These are phyloP conservation scores for Collybia nuda DNA, from an alignment of 768 basidiomycete genomes.

Conservation along the genomic window DNA sequence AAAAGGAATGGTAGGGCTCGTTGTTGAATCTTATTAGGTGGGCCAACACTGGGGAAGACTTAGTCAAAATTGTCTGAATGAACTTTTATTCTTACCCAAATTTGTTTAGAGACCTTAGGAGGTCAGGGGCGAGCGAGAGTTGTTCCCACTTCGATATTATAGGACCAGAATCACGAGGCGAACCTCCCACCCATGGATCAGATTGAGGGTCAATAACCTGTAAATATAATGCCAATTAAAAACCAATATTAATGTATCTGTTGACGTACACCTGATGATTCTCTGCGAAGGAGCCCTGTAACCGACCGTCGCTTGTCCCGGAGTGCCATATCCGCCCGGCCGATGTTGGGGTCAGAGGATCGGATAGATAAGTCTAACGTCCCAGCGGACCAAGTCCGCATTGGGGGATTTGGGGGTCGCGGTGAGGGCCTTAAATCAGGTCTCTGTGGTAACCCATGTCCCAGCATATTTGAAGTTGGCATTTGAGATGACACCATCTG, in stretches of 20 bases:
- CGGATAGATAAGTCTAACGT: constrained; percentile 73
- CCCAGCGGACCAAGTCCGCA: constrained; percentile 85
- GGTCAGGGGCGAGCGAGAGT: constrained; percentile 78
- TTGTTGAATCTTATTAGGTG: constrained; percentile 99
- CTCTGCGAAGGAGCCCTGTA: constrained; percentile 65
- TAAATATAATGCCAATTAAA: background rate
- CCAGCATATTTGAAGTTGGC: constrained; percentile 41
- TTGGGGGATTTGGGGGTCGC: constrained; percentile 67
- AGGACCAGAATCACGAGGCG: constrained; percentile 72
- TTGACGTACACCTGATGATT: constrained; percentile 67
- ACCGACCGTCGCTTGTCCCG: constrained; percentile 80
- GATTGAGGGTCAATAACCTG: constrained; percentile 59
- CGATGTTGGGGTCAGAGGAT: constrained; percentile 41
- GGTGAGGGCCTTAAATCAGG: constrained; percentile 60
- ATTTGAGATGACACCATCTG: constrained; percentile 40
- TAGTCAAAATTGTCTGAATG: background rate
- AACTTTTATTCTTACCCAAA: constrained; percentile 71
- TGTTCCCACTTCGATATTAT: constrained; percentile 97
- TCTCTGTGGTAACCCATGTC: constrained; percentile 64
- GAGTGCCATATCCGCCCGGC: constrained; percentile 40
- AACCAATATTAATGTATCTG: background rate
- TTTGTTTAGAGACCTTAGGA: constrained; percentile 85
- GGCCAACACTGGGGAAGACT: constrained; percentile 69
- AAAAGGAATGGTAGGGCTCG: constrained; percentile 94
- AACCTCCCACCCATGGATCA: constrained; percentile 51